Percentiles rank a stretch among this genome's conserved stretches.
phyloP scores from a whole-genome alignment of 1,284 basidiomycete genomes.

The Cerioporus squamosus region DNA sequence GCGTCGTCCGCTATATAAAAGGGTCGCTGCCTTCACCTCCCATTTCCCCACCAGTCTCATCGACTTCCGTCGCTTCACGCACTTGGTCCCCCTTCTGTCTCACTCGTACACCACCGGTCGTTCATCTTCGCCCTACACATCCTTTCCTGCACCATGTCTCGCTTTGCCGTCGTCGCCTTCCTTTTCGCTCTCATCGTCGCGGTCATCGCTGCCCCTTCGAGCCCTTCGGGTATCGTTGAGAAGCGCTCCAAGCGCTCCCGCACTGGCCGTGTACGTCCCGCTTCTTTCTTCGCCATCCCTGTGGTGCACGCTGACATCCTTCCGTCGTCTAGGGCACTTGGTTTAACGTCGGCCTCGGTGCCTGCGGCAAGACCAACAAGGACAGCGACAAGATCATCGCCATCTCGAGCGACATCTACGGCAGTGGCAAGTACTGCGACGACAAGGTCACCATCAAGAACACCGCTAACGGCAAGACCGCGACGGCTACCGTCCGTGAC shows the following conservation, averaged over 20 bases:
- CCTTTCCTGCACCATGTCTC: constrained; percentile 1
- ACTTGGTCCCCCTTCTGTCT: too few species aligned
- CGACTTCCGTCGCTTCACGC: too few species aligned
- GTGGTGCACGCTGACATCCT: constrained; percentile 3
- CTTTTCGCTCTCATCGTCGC: constrained; percentile 16
- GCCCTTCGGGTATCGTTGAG: constrained; percentile 1
- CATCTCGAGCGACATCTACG: constrained; percentile 25
- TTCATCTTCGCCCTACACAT: too few species aligned
- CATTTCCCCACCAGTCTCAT: too few species aligned
- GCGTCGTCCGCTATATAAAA: too few species aligned
- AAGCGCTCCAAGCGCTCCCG: constrained; percentile 15
- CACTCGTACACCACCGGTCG: too few species aligned
- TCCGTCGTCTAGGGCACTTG: constrained; percentile 41
- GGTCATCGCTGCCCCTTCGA: constrained; percentile 13
- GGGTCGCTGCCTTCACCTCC: too few species aligned
- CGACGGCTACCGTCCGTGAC: constrained; percentile 21
- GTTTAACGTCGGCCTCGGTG: constrained; percentile 41
- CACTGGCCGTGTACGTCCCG: constrained; percentile 14
- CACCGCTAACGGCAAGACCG: constrained; percentile 20
- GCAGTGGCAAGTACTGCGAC: constrained; percentile 19
- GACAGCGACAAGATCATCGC: constrained; percentile 41
- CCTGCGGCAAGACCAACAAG: constrained; percentile 37
- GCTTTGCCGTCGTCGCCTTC: constrained; percentile 13
- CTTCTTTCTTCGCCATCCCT: neutral
- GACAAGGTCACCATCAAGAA: constrained; percentile 23